phyloP scores from a whole-genome alignment of 2,329 filamentous ascomycete genomes.

The Myrmaecium sp. region DNA sequence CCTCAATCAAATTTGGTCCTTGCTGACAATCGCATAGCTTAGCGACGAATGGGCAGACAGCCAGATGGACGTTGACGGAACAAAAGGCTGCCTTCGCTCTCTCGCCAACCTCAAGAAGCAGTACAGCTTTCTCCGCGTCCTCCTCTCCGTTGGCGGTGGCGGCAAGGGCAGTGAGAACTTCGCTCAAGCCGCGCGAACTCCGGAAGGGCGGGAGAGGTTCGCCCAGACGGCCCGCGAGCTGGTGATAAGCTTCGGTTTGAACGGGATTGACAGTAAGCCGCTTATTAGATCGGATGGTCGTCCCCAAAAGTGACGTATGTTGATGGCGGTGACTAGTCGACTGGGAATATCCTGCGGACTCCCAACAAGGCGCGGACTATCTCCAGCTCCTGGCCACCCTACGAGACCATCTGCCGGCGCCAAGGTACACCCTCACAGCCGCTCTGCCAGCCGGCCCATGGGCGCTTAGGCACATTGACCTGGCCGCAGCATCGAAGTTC shows the following conservation, averaged over 20 bases:
- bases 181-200: slow-evolving; percentile 45
- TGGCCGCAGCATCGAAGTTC: slow-evolving; percentile 43
- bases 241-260: slow-evolving; percentile 52
- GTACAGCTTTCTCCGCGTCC: slow-evolving; percentile 54
- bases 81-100: slow-evolving; percentile 45
- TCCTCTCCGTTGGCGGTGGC: slow-evolving; percentile 65
- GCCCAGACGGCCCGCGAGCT: slow-evolving; percentile 48
- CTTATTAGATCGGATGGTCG: not conserved
- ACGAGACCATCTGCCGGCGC: slow-evolving; percentile 49
- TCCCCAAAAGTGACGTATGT: not conserved
- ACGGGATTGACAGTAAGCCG: slow-evolving; percentile 57
- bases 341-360: slow-evolving; percentile 59
- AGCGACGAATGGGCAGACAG: slow-evolving; percentile 67
- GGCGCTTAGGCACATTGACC: slow-evolving; percentile 52
- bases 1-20: slow-evolving; percentile 12
- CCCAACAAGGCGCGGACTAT: slow-evolving; percentile 52
- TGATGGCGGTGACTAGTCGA: too few species aligned
- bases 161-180: slow-evolving; percentile 49
- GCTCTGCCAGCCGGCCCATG: slow-evolving; percentile 52
- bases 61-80: slow-evolving; percentile 53
- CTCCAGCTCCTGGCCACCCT: slow-evolving; percentile 49
- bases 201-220: slow-evolving; percentile 49
- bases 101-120: slow-evolving; percentile 55
- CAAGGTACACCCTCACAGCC: slow-evolving; percentile 52
- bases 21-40: slow-evolving; percentile 34